A percentile compares a stretch with the other conserved stretches of the same genome.
phyloP scores from a whole-genome alignment of 257 asterid species.

The Fraxinus quadrangulata region DNA sequence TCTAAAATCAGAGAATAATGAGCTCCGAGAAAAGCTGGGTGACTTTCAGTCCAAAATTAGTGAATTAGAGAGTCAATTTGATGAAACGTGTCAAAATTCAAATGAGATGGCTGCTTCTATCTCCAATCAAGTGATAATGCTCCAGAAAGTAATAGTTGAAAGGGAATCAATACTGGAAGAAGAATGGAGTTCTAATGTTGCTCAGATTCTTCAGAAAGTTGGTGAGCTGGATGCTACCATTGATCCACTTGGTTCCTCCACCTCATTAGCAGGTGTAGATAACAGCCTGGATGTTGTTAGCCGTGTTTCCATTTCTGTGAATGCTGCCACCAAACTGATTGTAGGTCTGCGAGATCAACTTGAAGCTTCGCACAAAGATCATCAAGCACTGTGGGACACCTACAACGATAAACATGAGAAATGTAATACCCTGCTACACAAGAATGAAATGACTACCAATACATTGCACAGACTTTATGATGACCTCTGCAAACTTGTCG shows the following conservation, averaged over 20 bases:
- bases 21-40: constrained; percentile 52
- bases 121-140: constrained; percentile 55
- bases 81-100: constrained; percentile 50
- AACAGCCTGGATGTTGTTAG: constrained; percentile 42
- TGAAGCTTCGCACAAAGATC: constrained; percentile 51
- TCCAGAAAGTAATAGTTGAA: constrained; percentile 56
- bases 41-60: constrained; percentile 44
- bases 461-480: constrained; percentile 48
- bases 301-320: constrained; percentile 57
- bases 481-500: constrained; percentile 56
- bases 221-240: constrained; percentile 52
- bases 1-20: constrained; percentile 60
- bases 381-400: constrained; percentile 43
- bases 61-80: constrained; percentile 61
- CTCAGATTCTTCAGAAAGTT: constrained; percentile 56
- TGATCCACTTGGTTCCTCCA: constrained; percentile 36
- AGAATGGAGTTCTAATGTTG: constrained; percentile 61
- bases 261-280: constrained; percentile 34
- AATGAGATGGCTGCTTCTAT: constrained; percentile 55
- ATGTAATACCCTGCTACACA: constrained; percentile 35
- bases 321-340: constrained; percentile 59
- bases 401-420: constrained; percentile 37
- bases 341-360: constrained; percentile 58
- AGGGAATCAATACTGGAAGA: constrained; percentile 52
- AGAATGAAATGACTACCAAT: constrained; percentile 43